Evolutionary conservation across 331 rosid species (phyloP), one percentile per base, ranked within the genome.

Genomic region (Stylosanthes scabra): DNA sequence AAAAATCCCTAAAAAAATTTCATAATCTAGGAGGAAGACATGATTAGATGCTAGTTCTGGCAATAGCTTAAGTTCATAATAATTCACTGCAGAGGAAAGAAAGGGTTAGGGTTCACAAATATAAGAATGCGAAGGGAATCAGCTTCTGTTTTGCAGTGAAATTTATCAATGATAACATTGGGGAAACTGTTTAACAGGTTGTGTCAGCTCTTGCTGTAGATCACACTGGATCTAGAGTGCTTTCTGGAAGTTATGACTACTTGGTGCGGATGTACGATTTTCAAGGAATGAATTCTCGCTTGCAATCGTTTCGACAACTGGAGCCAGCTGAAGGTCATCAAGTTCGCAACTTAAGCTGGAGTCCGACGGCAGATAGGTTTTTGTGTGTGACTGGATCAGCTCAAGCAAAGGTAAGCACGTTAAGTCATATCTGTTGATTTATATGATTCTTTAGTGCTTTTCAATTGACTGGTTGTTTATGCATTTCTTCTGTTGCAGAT

Each of bases 251-350:
- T 82, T 94, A 94, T 66, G 97, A 94, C 83, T 94, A 94, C 62
- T 73, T 87, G 0, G 85, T 94, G 4, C 91, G 88, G 0, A 94
- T 94, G 99, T 94, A 86, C 65, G 99, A 94, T 59, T 94, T 94
- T 63, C 96, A 94, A 87, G 99, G 99, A 61, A 94, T 91, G 99
- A 91, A 83, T 82, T 81, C 97, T 64, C 93, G 89, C 66, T 47
- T 94, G 86, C 82, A 86, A 78, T 94, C 97, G 13, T 94, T 94
- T 82, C 85, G 97, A 72, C 96, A 89, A 85, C 76, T 94, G 71
- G 99, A 94, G 77, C 99, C 97, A 11, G 91, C 41, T 69, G 99
- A 94, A 85, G 99, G 99, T 51, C 99, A 94, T 79, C 99, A 94
- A 84, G 87, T 94, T 71, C 95, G 99, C 51, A 87, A 81, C 72